Evolutionary conservation across 2,329 filamentous ascomycete species (phyloP), one percentile per base, ranked within the genome.

Genomic region (Hypoxylon sp.): DNA sequence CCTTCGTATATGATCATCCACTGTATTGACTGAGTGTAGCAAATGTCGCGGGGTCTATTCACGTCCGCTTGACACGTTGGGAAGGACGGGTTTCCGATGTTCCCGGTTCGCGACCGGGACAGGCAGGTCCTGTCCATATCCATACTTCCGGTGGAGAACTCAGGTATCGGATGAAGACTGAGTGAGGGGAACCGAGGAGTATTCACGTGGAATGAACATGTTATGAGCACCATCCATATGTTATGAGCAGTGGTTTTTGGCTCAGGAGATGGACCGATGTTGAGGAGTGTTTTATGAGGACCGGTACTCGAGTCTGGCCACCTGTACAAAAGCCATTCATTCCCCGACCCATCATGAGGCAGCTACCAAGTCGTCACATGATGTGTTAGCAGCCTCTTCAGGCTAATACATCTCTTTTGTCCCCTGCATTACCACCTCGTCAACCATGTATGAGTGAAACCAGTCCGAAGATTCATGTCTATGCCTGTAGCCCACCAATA

Each of bases 311-410:
- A 50, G 57, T 60, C 48, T 59, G 66, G 48, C 48, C 59, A 60
- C 22, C 60, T 60, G 55, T 58, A 59, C 17, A 64, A 47, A 50
- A 62, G 52, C 59, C 63, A 57, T 61, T 61, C 58, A 69, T 66
- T 62, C 33, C 57, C 48, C 63, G 63, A 55, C 69, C 66, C 66
- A 60, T 44, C 66, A 39, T 59, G 63, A 46, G 47, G 33, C 53
- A 39, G 63, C 53, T 48, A 53, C 11, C 57, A 29, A 46, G 69
- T 65, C 59, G 66, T 35, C 39, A 51, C 59, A 33, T 44, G 69
- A 39, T 66, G 69, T 53, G 69, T 70, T 71, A 71, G 69, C 66
- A 71, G 67, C 69, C 69, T 71, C 64, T 63, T 70, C 69, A 71
- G 69, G 69, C 69, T 47, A 67, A 67, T 31, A 31, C 29, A 31